phyloP scores from a whole-genome alignment of 208 protist genomes.

The Porcisia hertigi region DNA sequence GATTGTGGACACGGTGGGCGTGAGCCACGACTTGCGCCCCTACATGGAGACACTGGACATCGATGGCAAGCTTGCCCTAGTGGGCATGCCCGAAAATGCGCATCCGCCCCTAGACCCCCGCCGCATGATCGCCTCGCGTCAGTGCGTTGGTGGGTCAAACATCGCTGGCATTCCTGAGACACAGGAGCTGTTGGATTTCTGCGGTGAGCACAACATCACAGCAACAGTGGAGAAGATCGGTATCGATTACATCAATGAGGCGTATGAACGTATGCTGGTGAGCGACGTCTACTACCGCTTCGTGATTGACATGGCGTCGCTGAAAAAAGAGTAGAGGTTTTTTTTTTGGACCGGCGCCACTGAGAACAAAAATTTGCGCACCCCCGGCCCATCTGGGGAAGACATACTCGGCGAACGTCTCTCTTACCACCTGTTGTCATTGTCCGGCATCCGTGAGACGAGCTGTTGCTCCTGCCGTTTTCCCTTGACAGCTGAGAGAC shows the following conservation, averaged over 20 bases:
- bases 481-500: too few relatives aligned
- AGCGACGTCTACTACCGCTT: conserved; percentile 78
- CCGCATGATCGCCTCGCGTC: conserved; percentile 10
- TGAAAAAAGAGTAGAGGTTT: conserved; percentile 30
- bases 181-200: conserved; percentile 89
- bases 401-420: not conserved
- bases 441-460: not conserved
- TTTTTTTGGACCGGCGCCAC: too few relatives aligned
- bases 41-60: conserved; percentile 51
- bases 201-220: conserved; percentile 64
- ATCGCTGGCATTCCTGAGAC: conserved; percentile 77
- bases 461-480: not conserved
- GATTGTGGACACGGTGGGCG: conserved; percentile 73
- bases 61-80: conserved; percentile 57
- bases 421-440: not conserved
- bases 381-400: not conserved
- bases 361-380: too few relatives aligned
- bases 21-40: conserved; percentile 45
- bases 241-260: conserved; percentile 72
- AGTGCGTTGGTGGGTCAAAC: conserved; percentile 18
- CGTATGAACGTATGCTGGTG: conserved; percentile 66
- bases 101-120: conserved; percentile 41
- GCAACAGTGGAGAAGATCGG: conserved; percentile 67
- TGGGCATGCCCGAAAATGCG: conserved; percentile 51
- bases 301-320: conserved; percentile 70